Evolutionary conservation across 129 eudicot species (phyloP), one percentile per base, ranked within the genome.

Genomic region (Flaveria robusta): DNA sequence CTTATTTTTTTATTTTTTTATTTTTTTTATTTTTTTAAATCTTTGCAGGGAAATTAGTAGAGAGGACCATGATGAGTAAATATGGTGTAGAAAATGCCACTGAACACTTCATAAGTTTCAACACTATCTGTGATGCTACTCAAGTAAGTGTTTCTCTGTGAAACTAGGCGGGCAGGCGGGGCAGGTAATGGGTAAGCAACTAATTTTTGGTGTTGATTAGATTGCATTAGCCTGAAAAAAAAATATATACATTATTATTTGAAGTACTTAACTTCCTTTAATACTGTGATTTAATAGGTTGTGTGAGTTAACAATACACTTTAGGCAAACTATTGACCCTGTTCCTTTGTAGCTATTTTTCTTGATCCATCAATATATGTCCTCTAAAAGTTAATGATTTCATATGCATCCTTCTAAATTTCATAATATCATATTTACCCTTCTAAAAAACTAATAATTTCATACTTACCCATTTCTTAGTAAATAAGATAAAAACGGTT

Each of bases 71-170:
- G 96, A 90, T 93, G 98, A 88, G 84, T 5, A 93, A 90, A 77
- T 88, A 66, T 76, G 98, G 96, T 39, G 95, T 93, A 66, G 89
- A 83, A 86, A 90, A 86, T 82, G 55, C 86, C 66, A 90, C 79
- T 60, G 75, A 85, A 65, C 98, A 93, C 83, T 93, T 93, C 85
- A 71, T 86, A 19, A 93, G 96, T 74, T 93, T 93, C 84, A 90
- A 93, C 82, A 93, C 98, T 42, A 93, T 90, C 50, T 93, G 98
- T 81, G 96, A 93, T 74, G 96, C 98, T 58, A 90, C 98, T 79
- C 96, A 93, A 74, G 98, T 90, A 86, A 82, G 68, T 37, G 26
- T 19, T 76, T 66, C 62, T 56, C 19, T 19, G 9, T 23, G 51
- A 62, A 50, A 66, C 2, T 43, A 18, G 49, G 3, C 13, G 27